These are phyloP conservation scores for Kodamaea hsintzibuensis DNA, from an alignment of 805 yeast genomes.

Conservation along the genomic window DNA sequence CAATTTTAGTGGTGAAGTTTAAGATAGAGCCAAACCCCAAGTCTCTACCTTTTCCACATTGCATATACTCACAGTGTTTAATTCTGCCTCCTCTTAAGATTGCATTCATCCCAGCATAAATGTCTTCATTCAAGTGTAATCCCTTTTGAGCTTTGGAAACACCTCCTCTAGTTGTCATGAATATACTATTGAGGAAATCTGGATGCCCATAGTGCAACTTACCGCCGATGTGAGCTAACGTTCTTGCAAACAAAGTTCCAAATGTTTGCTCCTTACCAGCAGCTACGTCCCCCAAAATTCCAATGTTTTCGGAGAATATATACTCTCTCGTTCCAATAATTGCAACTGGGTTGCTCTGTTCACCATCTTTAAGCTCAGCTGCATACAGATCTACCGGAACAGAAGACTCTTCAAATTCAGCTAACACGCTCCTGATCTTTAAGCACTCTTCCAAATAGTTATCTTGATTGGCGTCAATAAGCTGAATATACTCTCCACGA, in stretches of 20 bases:
- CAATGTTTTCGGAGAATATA: conserved; percentile 79
- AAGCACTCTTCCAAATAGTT: conserved; percentile 80
- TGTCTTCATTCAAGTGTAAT: conserved; percentile 80
- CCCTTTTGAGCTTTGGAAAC: conserved; percentile 86
- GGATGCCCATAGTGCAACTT: conserved; percentile 88
- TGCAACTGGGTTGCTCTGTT: conserved; percentile 60
- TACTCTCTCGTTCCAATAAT: conserved; percentile 84
- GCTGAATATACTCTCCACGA: conserved; percentile 79
- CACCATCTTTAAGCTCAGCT: conserved; percentile 16
- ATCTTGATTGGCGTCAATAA: conserved; percentile 84
- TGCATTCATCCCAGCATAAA: conserved; percentile 85
- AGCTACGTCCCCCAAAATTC: conserved; percentile 81
- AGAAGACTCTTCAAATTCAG: conserved; percentile 68
- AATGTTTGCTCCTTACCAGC: conserved; percentile 89
- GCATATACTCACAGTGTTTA: conserved; percentile 79
- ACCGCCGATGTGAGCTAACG: conserved; percentile 79
- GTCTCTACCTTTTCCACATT: conserved; percentile 87
- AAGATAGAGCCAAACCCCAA: conserved; percentile 81
- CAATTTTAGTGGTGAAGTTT: conserved; percentile 81
- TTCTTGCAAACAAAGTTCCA: conserved; percentile 81
- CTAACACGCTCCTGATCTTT: conserved; percentile 70
- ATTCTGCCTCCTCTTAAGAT: conserved; percentile 78
- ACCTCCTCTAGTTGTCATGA: conserved; percentile 85
- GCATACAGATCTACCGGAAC: conserved; percentile 15
- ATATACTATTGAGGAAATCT: conserved; percentile 71